phyloP scores from a whole-genome alignment of 1,284 basidiomycete genomes.

The Fomitopsis pinicola region DNA sequence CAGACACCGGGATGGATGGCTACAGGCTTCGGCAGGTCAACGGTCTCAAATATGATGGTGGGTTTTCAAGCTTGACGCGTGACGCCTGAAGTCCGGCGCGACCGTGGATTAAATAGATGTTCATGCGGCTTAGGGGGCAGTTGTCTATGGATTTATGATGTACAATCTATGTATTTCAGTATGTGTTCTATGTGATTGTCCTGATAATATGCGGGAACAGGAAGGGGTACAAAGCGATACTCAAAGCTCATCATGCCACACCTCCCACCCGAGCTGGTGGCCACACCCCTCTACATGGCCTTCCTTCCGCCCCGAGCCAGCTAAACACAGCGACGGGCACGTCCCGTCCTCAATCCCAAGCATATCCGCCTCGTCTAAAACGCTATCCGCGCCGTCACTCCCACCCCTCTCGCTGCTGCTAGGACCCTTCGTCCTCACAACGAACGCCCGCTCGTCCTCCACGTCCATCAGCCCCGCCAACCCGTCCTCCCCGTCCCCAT shows the following conservation, averaged over 20 bases:
- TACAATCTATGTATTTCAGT: not conserved
- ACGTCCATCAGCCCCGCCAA: slow-evolving; percentile 46
- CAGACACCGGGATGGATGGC: slow-evolving; percentile 9
- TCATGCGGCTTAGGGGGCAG: not conserved
- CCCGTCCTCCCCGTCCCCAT: slow-evolving; percentile 32
- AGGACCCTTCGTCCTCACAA: slow-evolving; percentile 7
- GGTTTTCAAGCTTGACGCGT: not conserved
- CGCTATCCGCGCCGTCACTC: not conserved
- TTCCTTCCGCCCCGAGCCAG: slow-evolving; percentile 27
- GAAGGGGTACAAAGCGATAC: not conserved
- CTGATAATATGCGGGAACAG: not conserved
- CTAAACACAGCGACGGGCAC: slow-evolving; percentile 45
- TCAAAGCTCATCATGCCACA: slow-evolving; percentile 29
- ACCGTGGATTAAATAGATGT: not conserved
- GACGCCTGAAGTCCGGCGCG: not conserved
- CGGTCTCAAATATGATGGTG: not conserved
- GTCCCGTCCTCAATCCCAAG: slow-evolving; percentile 7
- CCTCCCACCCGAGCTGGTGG: slow-evolving; percentile 24
- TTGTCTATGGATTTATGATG: not conserved
- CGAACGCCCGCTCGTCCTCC: slow-evolving; percentile 31
- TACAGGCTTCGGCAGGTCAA: not conserved
- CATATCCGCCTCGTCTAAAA: slow-evolving; percentile 4
- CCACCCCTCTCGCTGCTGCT: not conserved
- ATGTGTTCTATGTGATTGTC: not conserved
- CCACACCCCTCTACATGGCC: slow-evolving; percentile 27